Evolutionary conservation across 305 asterid species (phyloP).

Genomic region (Fraxinus sp.): DNA sequence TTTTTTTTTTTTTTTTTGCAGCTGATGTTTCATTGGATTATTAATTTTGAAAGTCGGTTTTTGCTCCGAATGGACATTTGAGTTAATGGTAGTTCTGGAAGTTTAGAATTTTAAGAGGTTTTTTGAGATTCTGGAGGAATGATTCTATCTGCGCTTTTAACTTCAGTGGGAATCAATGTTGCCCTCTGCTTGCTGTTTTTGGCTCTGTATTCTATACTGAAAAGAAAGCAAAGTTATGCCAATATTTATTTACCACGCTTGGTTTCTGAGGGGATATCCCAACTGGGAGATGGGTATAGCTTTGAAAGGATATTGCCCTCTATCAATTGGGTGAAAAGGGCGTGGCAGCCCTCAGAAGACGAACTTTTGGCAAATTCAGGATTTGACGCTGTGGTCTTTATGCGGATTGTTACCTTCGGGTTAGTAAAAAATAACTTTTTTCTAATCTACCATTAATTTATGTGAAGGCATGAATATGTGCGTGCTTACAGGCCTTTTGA

Average conservation of each 20-base stretch:
- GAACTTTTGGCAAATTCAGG: slow-evolving; percentile 69
- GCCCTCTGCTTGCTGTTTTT: slow-evolving; percentile 60
- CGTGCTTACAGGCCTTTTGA: background rate
- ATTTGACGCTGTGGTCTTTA: slow-evolving; percentile 89
- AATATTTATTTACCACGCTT: slow-evolving; percentile 71
- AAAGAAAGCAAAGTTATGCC: slow-evolving; percentile 67
- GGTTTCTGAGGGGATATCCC: slow-evolving; percentile 63
- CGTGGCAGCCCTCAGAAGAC: slow-evolving; percentile 80
- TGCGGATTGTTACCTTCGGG: slow-evolving; percentile 86
- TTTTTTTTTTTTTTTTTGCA: slow-evolving; percentile 10
- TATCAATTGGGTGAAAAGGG: slow-evolving; percentile 72
- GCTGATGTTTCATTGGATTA: slow-evolving; percentile 17
- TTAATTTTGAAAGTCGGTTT: slow-evolving; percentile 11
- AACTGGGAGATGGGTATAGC: slow-evolving; percentile 34
- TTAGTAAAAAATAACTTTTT: slow-evolving; percentile 24
- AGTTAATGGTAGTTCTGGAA: slow-evolving; percentile 16
- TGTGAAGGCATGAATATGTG: background rate
- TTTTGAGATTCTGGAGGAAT: slow-evolving; percentile 43
- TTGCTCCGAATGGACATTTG: slow-evolving; percentile 17
- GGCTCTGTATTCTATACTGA: slow-evolving; percentile 57
- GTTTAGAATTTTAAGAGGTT: background rate
- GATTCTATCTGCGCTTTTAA: slow-evolving; percentile 89
- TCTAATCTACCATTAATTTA: background rate
- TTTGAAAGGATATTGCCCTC: slow-evolving; percentile 52
- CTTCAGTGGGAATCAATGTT: slow-evolving; percentile 82